Evolutionary conservation across 2,329 filamentous ascomycete species (phyloP).

Genomic region (Didymella glomerata): DNA sequence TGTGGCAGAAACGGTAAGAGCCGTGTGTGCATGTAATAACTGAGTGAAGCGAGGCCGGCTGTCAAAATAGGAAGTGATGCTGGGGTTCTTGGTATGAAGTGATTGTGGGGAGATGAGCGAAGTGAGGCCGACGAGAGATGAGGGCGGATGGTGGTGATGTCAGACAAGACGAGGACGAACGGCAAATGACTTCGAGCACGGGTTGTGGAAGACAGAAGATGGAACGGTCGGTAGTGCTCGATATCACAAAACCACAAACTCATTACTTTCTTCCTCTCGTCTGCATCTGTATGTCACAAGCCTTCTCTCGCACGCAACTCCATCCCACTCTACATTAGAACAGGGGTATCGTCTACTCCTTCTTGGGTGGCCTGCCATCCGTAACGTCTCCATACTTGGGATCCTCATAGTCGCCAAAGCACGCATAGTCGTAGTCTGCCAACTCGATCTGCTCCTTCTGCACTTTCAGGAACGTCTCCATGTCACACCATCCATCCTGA

Average conservation of each 20-base stretch:
- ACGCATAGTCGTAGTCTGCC: conserved; percentile 71
- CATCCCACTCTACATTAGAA: not conserved
- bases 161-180: not conserved
- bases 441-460: conserved; percentile 66
- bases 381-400: conserved; percentile 60
- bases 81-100: not conserved
- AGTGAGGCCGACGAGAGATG: conserved; percentile 12
- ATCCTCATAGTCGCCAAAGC: conserved; percentile 65
- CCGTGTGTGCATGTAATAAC: conserved; percentile 5
- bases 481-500: conserved; percentile 79
- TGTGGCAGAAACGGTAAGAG: not conserved
- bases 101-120: not conserved
- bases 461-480: conserved; percentile 71
- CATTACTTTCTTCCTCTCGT: not conserved
- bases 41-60: conserved; percentile 6
- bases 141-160: not conserved
- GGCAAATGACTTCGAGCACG: not conserved
- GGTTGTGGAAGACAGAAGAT: not conserved
- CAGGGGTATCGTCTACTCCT: conserved; percentile 5
- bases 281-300: not conserved
- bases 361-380: conserved; percentile 58
- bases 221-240: not conserved
- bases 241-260: not conserved
- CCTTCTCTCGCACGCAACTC: not conserved
- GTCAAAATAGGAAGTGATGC: not conserved